A percentile compares a stretch with the other conserved stretches of the same genome.
Conservation (phyloP, 257 asterid species). For the Jasminum sambac region DNA sequence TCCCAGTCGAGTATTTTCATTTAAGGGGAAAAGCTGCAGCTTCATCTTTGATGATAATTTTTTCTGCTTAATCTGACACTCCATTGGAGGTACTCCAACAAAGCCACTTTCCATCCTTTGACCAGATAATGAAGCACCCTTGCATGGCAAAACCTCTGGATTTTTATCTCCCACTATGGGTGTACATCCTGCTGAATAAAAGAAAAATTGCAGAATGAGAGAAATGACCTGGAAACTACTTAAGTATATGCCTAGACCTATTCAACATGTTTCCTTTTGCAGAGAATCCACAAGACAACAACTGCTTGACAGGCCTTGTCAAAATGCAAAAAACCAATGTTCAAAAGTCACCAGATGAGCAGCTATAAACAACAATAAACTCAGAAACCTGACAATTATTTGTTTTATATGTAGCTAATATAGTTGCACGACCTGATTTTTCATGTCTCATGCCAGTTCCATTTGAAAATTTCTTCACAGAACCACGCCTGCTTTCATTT, state of each 20-base stretch:
- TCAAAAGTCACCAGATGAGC: background rate
- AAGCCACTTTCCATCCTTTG: constrained; percentile 15
- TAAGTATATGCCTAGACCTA: background rate
- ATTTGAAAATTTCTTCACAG: constrained; percentile 36
- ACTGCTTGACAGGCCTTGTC: background rate
- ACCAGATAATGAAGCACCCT: constrained; percentile 18
- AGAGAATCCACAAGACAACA: background rate
- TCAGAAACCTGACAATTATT: constrained; percentile 4
- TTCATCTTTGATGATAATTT: constrained; percentile 60
- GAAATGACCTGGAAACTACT: background rate
- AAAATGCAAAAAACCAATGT: background rate
- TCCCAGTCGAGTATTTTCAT: constrained; percentile 48
- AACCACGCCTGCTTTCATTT: constrained; percentile 26
- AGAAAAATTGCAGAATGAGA: constrained; percentile 1
- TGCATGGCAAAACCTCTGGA: constrained; percentile 15
- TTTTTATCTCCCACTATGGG: constrained; percentile 2
- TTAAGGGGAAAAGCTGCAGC: constrained; percentile 84
- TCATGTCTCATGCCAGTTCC: constrained; percentile 26
- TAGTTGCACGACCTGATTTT: constrained; percentile 37
- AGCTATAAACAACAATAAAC: background rate
- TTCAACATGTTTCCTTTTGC: background rate
- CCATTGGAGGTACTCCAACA: constrained; percentile 25
- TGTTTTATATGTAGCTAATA: background rate
- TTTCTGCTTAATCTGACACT: constrained; percentile 34
- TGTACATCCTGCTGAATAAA: background rate